Percentiles rank a stretch among this genome's conserved stretches.
Evolutionary conservation across 1,284 basidiomycete species (phyloP).

Genomic region (Golubevia pallescens): DNA sequence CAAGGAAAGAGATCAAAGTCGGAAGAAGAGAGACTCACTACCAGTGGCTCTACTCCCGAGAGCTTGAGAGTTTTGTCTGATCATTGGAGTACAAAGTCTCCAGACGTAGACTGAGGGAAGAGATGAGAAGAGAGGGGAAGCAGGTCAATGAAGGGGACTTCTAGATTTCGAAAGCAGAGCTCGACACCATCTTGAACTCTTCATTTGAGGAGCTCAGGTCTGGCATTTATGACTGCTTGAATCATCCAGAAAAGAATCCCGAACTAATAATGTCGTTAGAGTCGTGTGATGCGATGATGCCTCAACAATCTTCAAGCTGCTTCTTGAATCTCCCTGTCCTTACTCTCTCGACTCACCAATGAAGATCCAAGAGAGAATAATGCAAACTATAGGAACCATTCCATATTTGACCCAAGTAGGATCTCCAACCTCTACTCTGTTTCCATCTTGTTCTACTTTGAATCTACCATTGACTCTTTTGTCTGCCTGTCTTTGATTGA

Average conservation of each 20-base stretch:
- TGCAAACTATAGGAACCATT: conserved; percentile 34
- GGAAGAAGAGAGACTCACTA: neutral
- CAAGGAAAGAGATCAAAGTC: conserved; percentile 4
- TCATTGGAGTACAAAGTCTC: conserved; percentile 32
- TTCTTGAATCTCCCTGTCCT: neutral
- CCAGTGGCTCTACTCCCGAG: too few species aligned
- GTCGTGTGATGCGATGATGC: too few species aligned
- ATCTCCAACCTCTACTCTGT: conserved; percentile 19
- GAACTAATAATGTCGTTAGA: too few species aligned
- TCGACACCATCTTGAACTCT: too few species aligned
- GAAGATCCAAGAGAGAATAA: conserved; percentile 48
- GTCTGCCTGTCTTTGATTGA: conserved; percentile 29
- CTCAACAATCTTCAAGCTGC: too few species aligned
- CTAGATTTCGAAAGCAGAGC: too few species aligned
- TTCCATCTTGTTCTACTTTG: neutral
- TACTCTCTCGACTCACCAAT: conserved; percentile 11
- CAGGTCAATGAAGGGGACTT: neutral
- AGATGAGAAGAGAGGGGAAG: neutral
- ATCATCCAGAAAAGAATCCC: too few species aligned
- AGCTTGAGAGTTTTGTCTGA: conserved; percentile 20
- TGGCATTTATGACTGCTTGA: too few species aligned
- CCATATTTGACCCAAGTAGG: conserved; percentile 23
- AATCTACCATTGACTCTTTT: conserved; percentile 11
- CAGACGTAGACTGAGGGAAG: conserved; percentile 20
- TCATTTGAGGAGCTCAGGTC: too few species aligned